Evolutionary conservation across 2,329 filamentous ascomycete species (phyloP), one percentile per base, ranked within the genome.

Genomic region (Chaetomiaceae sp.): DNA sequence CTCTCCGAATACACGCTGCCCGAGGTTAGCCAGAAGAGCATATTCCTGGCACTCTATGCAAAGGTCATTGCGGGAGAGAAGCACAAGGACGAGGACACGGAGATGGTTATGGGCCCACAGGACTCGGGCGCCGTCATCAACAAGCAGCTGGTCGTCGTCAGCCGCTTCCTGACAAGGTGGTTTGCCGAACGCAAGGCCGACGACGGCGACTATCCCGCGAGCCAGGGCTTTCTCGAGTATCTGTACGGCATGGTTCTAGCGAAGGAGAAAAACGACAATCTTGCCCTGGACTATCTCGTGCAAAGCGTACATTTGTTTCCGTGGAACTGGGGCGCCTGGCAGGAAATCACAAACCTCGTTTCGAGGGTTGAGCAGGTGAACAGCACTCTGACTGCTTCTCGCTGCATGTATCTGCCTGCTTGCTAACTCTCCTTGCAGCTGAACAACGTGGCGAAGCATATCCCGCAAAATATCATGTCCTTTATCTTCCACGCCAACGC

Each of bases 281-380:
- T 87, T 54, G 93, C 93, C 2, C 84, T 92, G 68, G 82, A 87
- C 56, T 96, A 87, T 78, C 77, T 99, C n/a, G 75, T 96, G 45
- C 80, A 83, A 56, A 96, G 91, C 63, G 88, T 96, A 9, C 87
- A 95, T 65, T 73, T 89, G 35, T 95, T 90, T 62, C 88, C 90
- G 1, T 96, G 91, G 79, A 96, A 97, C 65, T 99, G 93, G 93
- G 89, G 90, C 7, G 91, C 90, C 55, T 99, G 93, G 93, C 79
- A 93, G 52, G 93, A 99, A 70, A 81, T 99, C 67, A 88, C 87
- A 4, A 84, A 84, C 34, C 75, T 97, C 21, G 81, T 96, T 53
- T 81, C 82, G 31, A 83, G 86, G 30, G 78, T 86, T 8, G 90
- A 96, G 67, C 89, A 96, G 68, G 86, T 93, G 69, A 69, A 82